Conservation (phyloP, 192 early-diverging fungal species). For the Coemansia sp. region DNA sequence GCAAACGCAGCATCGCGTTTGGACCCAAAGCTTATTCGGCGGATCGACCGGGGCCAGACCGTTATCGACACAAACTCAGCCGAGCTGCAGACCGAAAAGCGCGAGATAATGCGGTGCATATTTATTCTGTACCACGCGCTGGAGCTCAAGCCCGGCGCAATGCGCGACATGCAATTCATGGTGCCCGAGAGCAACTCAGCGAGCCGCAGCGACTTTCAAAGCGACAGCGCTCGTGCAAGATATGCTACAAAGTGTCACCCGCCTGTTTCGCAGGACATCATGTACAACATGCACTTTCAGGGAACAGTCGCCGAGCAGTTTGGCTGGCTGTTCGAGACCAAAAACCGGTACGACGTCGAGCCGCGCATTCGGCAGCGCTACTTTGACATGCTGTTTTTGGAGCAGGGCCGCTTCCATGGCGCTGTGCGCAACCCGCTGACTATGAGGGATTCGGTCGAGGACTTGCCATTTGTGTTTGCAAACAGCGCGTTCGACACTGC, state of each 20-base stretch:
- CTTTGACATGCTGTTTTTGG: conserved; percentile 31
- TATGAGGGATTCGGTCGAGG: neutral
- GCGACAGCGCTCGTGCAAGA: neutral
- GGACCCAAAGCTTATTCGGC: neutral
- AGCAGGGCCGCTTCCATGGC: conserved; percentile 4
- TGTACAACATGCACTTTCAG: conserved; percentile 23
- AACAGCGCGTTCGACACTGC: neutral
- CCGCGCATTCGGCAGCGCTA: conserved; percentile 14
- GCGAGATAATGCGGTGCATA: conserved; percentile 9
- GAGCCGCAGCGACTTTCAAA: neutral
- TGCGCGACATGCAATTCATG: conserved; percentile 24
- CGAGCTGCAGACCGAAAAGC: conserved; percentile 3
- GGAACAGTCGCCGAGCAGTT: conserved; percentile 28
- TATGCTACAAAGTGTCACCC: conserved; percentile 15
- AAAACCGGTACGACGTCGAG: conserved; percentile 23
- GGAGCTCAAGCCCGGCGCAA: conserved; percentile 10
- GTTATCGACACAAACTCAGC: conserved; percentile 9
- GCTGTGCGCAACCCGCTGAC: neutral
- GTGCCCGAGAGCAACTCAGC: neutral
- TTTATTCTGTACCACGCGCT: conserved; percentile 27
- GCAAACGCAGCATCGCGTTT: neutral
- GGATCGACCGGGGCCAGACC: neutral
- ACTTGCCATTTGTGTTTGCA: conserved; percentile 10
- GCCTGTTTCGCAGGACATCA: conserved; percentile 8
- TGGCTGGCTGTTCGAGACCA: conserved; percentile 11